Conservation (phyloP, 306 rosid species). For the Vigna nakashimae region DNA sequence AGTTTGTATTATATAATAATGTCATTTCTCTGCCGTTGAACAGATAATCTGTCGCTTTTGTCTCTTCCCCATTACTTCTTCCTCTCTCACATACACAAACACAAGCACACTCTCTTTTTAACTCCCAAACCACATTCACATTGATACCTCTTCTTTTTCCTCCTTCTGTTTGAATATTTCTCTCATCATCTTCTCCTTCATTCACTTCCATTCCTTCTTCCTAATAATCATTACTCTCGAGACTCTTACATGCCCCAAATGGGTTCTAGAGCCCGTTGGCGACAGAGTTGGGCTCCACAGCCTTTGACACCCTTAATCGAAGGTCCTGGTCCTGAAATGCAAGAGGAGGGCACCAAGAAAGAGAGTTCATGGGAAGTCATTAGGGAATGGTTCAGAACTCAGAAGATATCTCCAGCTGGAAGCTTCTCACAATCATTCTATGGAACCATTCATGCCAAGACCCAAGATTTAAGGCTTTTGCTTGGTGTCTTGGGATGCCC, state of each 20-base stretch:
- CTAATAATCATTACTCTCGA: background rate
- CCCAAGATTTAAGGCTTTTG: conserved; percentile 79
- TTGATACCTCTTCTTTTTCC: conserved; percentile 36
- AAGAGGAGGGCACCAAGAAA: conserved; percentile 83
- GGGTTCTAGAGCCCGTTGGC: conserved; percentile 80
- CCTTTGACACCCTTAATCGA: conserved; percentile 90
- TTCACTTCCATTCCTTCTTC: too few species aligned
- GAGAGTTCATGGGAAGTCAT: conserved; percentile 91
- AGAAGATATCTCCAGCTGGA: conserved; percentile 58
- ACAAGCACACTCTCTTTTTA: conserved; percentile 26
- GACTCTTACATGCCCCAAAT: conserved; percentile 21
- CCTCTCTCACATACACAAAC: background rate
- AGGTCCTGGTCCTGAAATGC: conserved; percentile 91
- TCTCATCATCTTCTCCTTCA: conserved; percentile 10
- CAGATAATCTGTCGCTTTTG: conserved; percentile 78
- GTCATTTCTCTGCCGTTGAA: conserved; percentile 63
- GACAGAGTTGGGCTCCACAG: conserved; percentile 86
- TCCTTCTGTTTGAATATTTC: conserved; percentile 9
- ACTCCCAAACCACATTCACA: conserved; percentile 26
- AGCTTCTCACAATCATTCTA: conserved; percentile 50
- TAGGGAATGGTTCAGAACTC: conserved; percentile 85
- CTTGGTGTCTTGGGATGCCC: conserved; percentile 96
- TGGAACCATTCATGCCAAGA: conserved; percentile 65
- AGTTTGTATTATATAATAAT: conserved; percentile 52
- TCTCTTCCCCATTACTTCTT: conserved; percentile 50